Evolutionary conservation across 805 yeast species (phyloP).

Genomic region (Metschnikowia reukaufii): DNA sequence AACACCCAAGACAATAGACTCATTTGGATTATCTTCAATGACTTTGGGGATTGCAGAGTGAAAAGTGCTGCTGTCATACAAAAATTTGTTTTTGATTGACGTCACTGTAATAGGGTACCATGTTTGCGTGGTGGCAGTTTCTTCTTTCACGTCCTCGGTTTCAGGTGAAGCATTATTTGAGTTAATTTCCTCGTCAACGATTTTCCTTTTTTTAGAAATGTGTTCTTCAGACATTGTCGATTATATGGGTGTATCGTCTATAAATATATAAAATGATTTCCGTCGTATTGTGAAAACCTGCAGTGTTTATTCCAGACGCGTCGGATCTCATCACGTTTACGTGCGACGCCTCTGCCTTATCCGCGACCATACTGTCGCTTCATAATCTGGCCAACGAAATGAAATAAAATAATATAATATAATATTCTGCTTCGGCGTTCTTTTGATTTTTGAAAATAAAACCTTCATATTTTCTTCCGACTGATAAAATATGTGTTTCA

Average conservation of each 20-base stretch:
- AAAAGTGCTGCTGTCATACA: conserved; percentile 47
- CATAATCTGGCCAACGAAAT: too few relatives aligned
- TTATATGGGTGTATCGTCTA: too few relatives aligned
- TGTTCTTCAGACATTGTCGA: not conserved
- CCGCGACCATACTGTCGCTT: not conserved
- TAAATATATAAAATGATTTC: too few relatives aligned
- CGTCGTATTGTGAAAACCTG: not conserved
- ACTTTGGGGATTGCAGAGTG: conserved; percentile 49
- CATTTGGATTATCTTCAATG: conserved; percentile 29
- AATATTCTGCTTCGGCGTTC: too few relatives aligned
- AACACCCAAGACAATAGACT: conserved; percentile 71
- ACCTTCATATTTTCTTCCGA: too few relatives aligned
- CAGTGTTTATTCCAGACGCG: conserved; percentile 6
- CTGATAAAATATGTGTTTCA: too few relatives aligned
- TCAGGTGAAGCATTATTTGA: not conserved
- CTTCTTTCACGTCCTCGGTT: not conserved
- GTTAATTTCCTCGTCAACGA: not conserved
- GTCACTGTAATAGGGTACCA: conserved; percentile 41
- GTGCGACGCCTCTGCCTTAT: too few relatives aligned
- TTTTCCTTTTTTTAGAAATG: conserved; percentile 1
- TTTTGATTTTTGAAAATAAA: too few relatives aligned
- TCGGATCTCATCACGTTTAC: not conserved
- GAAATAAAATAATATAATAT: too few relatives aligned
- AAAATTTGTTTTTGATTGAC: conserved; percentile 25
- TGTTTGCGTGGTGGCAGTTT: not conserved